These are phyloP conservation scores for Cytidiella melzeri DNA, from an alignment of 768 basidiomycete species.

Conservation along the genomic window DNA sequence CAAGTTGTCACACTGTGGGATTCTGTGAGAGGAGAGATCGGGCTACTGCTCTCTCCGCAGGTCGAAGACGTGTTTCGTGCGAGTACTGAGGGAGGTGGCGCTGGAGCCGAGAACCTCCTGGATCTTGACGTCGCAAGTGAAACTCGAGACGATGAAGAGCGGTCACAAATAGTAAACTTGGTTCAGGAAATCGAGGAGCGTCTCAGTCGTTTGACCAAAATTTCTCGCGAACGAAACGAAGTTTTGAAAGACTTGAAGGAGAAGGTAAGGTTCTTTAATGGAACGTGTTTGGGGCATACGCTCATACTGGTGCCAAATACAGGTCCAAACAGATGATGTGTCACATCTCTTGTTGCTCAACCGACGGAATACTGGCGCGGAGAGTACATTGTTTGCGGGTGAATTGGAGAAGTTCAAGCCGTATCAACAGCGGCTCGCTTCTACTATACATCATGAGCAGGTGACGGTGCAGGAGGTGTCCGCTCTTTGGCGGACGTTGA, in stretches of 20 bases:
- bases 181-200: conserved; percentile 76
- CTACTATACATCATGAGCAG: conserved; percentile 76
- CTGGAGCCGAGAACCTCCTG: conserved; percentile 41
- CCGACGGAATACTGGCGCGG: conserved; percentile 75
- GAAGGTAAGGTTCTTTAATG: conserved; percentile 55
- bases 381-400: conserved; percentile 83
- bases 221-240: conserved; percentile 78
- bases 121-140: conserved; percentile 69
- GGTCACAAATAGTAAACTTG: conserved; percentile 55
- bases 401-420: conserved; percentile 96
- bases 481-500: conserved; percentile 66
- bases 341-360: conserved; percentile 91
- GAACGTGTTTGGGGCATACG: too few species aligned
- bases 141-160: conserved; percentile 56
- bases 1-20: conserved; percentile 75
- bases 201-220: conserved; percentile 71
- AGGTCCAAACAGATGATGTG: conserved; percentile 96
- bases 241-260: conserved; percentile 94
- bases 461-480: conserved; percentile 68
- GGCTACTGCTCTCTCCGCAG: conserved; percentile 50
- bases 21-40: conserved; percentile 57
- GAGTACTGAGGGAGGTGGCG: conserved; percentile 35
- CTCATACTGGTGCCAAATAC: too few species aligned
- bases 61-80: conserved; percentile 61
- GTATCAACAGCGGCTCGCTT: conserved; percentile 75